Conservation (phyloP, 2,329 filamentous ascomycete genomes). For the Calonectria naviculata region DNA sequence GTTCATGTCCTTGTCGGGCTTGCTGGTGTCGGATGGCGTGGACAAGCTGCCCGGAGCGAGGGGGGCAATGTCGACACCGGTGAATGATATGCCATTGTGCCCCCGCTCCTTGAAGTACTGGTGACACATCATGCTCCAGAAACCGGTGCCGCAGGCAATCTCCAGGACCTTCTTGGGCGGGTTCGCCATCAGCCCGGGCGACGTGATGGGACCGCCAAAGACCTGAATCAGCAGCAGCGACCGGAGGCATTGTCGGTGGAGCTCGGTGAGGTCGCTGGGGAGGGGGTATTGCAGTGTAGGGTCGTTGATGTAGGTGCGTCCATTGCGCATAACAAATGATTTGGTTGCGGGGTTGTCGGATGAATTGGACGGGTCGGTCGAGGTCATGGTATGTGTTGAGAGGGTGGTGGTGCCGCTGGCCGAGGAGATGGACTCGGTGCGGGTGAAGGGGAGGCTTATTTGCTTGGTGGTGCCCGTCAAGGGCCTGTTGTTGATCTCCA, state of each 20-base stretch:
- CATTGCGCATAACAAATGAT: constrained; percentile 79
- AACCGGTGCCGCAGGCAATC: constrained; percentile 86
- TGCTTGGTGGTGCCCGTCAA: constrained; percentile 43
- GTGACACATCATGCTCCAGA: constrained; percentile 92
- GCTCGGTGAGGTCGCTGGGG: constrained; percentile 86
- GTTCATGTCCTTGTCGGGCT: constrained; percentile 78
- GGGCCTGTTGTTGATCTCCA: constrained; percentile 44
- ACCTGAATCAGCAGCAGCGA: constrained; percentile 85
- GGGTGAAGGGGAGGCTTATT: constrained; percentile 49
- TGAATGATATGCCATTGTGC: constrained; percentile 78
- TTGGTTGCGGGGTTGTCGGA: constrained; percentile 55
- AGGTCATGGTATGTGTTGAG: constrained; percentile 59
- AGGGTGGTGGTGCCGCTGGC: constrained; percentile 56
- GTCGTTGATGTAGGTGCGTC: constrained; percentile 85
- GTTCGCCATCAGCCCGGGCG: constrained; percentile 71
- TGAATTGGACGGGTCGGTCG: constrained; percentile 58
- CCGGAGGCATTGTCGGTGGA: constrained; percentile 87
- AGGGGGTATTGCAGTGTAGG: constrained; percentile 80
- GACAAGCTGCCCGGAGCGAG: constrained; percentile 62
- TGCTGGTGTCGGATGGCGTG: constrained; percentile 51
- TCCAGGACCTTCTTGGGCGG: constrained; percentile 85
- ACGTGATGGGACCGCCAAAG: constrained; percentile 83
- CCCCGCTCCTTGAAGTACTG: constrained; percentile 79
- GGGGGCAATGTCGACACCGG: constrained; percentile 84
- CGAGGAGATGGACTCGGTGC: constrained; percentile 60